Evolutionary conservation across 345 rosid species (phyloP), one percentile per base, ranked within the genome.

Genomic region (Pistacia vera): DNA sequence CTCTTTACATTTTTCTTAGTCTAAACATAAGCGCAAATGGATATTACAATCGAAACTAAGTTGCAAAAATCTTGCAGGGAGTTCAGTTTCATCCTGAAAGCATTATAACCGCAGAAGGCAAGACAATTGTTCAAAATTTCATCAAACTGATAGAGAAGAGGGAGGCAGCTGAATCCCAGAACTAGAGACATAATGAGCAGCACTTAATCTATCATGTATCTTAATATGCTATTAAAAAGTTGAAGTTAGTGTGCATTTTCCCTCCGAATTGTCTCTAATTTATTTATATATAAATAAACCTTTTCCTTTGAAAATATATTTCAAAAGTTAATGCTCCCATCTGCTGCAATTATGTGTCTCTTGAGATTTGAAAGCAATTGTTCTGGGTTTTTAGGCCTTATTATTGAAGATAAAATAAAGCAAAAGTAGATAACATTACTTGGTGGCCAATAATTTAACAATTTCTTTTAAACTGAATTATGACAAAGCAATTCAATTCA

Each of bases 1-100:
- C 12, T 1, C 11, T 49, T 9, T 46, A 2, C 13, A 4, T 58
- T 20, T 20, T 22, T 18, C 7, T 10, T 10, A 20, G 5, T 61
- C 60, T 44, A 48, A 62, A 18, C 33, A 46, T 11, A 48, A 61
- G 56, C 35, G 30, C 13, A 48, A 63, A 35, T 54, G 28, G 28
- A 14, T 48, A 18, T 17, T 66, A 11, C 46, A 66, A 33, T 54
- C 28, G 57, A 36, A 2, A 22, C n/a, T 16, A 41, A 61, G 54
- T 63, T 58, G 54, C 41, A 75, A 25, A 57, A n/a, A 71, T 57
- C 52, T 54, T 78, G 79, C 89, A 97, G 98, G 98, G 99, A 16
- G 99, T 94, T 33, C 98, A 92, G 66, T 94, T 97, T 84, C 98
- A 94, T 87, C 99, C 97, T 0, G 98, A 94, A 70, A 94, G 99